Evolutionary conservation across 768 basidiomycete species (phyloP), one percentile per base, ranked within the genome.

Genomic region (Suillus brevipes): DNA sequence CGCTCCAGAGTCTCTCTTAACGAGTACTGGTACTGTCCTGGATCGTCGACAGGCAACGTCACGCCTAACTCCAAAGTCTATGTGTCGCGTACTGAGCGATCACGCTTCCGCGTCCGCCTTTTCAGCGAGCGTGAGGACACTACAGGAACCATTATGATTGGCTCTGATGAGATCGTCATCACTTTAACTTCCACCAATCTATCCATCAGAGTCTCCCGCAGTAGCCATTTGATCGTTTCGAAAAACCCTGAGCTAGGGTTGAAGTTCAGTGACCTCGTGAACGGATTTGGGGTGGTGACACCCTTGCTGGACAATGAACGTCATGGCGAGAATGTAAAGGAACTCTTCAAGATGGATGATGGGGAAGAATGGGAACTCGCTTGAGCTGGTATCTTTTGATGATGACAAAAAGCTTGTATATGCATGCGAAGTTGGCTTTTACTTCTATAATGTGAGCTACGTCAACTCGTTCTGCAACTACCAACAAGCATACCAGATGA

Each of bases 401-500:
- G 7, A 4, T 25, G 43, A 47, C 31, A 6, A 42, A 59, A 9
- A 16, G 25, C 52, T 53, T 53, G 52, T 16, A 52, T 52, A 52
- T 18, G 16, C 16, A 53, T 10, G 20, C 12, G 10, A 55, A n/a
- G 20, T 34, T 55, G 53, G 12, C 12, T 55, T 13, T 20, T n/a
- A 12, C 53, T 20, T 20, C 12, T 34, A 55, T 55, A 6, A 55
- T 55, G 90, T 80, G 0, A 92, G 87, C 56, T 83, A 85, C 2
- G 83, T 76, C 7, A 99, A 80, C 76, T 99, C 95, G 31, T 78
- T 74, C 68, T 93, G 89, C n/a, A 98, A 80, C 20, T 93, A 91
- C 6, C 0, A 88, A 77, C n/a, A 68, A 99, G 47, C n/a, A 49
- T 14, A 6, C 47, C 96, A 14, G 95, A 90, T 20, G 89, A 93